A percentile compares a stretch with the other conserved stretches of the same genome.
phyloP scores from a whole-genome alignment of 2,329 filamentous ascomycete genomes.

The Fusarium heterosporum region DNA sequence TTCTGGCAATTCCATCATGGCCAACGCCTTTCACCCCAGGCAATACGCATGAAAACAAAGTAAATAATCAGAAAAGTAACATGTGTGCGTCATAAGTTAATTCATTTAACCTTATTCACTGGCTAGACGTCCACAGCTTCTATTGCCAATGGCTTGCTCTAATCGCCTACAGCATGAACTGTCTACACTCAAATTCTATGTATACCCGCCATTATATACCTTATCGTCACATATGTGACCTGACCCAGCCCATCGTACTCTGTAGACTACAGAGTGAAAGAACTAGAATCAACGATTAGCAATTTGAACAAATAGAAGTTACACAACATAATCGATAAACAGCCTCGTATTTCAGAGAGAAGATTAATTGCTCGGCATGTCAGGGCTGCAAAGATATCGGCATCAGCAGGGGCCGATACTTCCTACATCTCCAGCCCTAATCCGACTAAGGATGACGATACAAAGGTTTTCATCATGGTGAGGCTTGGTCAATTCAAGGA shows the following conservation, averaged over 20 bases:
- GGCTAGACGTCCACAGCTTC: neutral
- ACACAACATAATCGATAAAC: neutral
- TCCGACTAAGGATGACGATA: conserved; percentile 99
- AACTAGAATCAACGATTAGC: conserved; percentile 32
- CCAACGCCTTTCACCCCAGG: neutral
- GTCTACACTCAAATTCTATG: neutral
- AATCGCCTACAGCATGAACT: neutral
- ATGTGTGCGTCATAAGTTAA: neutral
- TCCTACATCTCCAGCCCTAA: conserved; percentile 51
- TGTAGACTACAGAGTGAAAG: neutral
- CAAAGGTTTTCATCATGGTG: conserved; percentile 81
- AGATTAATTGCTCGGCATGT: conserved; percentile 66
- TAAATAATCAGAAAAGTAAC: neutral
- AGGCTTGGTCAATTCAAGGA: conserved; percentile 8
- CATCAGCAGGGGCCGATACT: conserved; percentile 47
- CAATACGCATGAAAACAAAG: neutral
- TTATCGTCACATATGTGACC: neutral
- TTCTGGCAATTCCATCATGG: neutral
- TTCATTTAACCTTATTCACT: neutral
- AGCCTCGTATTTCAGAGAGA: conserved; percentile 61
- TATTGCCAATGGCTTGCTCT: neutral
- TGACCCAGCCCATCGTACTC: neutral
- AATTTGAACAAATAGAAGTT: conserved; percentile 10
- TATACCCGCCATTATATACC: neutral
- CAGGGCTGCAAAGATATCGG: conserved; percentile 50